A percentile compares a stretch with the other conserved stretches of the same genome.
These are phyloP conservation scores for Coniochaeta sp. DNA, from an alignment of 2,329 filamentous ascomycete genomes.

Conservation along the genomic window DNA sequence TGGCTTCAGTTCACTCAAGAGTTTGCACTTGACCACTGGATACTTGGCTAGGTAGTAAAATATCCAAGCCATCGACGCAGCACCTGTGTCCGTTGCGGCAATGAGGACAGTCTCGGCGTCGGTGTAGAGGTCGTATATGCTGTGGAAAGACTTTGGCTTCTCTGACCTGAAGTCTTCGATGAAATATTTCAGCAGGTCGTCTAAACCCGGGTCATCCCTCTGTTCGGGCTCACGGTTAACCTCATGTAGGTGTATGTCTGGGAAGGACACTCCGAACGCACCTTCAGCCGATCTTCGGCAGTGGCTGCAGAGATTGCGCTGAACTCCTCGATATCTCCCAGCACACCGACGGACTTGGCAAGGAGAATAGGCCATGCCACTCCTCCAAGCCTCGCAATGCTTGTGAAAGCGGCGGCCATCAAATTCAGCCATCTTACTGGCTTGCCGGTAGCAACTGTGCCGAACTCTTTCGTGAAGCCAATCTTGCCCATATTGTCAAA, in stretches of 20 bases:
- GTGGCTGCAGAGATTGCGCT: not conserved
- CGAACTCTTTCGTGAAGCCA: constrained; percentile 4
- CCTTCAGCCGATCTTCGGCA: constrained; percentile 1
- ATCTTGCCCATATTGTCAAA: constrained; percentile 7
- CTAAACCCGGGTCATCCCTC: constrained; percentile 3
- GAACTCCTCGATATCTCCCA: not conserved
- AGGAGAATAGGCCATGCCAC: constrained; percentile 2
- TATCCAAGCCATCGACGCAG: not conserved
- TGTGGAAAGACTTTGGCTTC: constrained; percentile 8
- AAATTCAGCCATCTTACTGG: not conserved
- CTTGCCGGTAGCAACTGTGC: not conserved
- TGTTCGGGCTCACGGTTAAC: not conserved
- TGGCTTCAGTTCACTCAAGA: constrained; percentile 6
- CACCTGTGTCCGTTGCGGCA: constrained; percentile 2
- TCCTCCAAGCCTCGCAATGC: not conserved
- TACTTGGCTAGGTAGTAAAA: constrained; percentile 8
- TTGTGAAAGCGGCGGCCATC: not conserved
- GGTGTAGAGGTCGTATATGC: constrained; percentile 3
- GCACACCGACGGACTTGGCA: not conserved
- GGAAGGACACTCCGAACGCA: not conserved
- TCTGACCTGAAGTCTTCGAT: constrained; percentile 8
- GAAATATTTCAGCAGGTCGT: constrained; percentile 10
- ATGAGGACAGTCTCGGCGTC: constrained; percentile 6
- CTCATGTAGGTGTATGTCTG: not conserved
- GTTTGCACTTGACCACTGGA: not conserved